Conservation (phyloP, 805 yeast genomes). For the Schizosaccharomyces japonicus region DNA sequence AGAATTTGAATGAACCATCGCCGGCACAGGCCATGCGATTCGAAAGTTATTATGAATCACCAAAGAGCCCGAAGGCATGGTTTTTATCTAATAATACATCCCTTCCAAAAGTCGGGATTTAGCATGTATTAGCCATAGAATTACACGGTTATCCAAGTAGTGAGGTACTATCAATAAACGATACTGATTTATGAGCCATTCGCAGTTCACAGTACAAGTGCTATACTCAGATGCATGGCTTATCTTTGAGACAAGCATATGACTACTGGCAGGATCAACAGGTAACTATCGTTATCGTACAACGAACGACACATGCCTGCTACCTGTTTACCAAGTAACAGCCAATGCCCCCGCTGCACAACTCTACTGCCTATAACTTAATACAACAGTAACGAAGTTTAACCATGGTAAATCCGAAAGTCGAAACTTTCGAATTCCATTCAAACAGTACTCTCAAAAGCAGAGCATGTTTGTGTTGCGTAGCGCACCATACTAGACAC, state of each 20-base stretch:
- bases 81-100: conserved; percentile 25
- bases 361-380: conserved; percentile 25
- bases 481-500: no score
- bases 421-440: conserved; percentile 24
- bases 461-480: no score
- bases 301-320: conserved; percentile 24
- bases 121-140: conserved; percentile 28
- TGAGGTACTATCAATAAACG: conserved; percentile 26
- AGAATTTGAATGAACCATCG: conserved; percentile 27
- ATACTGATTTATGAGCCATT: conserved; percentile 29
- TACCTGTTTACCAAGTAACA: conserved; percentile 23
- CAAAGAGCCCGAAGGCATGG: conserved; percentile 22
- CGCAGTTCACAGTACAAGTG: conserved; percentile 27
- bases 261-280: conserved; percentile 31
- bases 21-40: conserved; percentile 23
- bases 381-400: conserved; percentile 23
- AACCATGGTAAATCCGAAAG: conserved; percentile 24
- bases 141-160: conserved; percentile 27
- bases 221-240: conserved; percentile 28
- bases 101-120: conserved; percentile 20
- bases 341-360: conserved; percentile 19
- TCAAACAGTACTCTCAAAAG: conserved; percentile 25
- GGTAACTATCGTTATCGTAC: conserved; percentile 19
- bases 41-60: conserved; percentile 24
- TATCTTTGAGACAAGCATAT: conserved; percentile 30